Evolutionary conservation across 495 filamentous ascomycete genomes (phyloP).

Genomic region (Aspergillus conjunctus): DNA sequence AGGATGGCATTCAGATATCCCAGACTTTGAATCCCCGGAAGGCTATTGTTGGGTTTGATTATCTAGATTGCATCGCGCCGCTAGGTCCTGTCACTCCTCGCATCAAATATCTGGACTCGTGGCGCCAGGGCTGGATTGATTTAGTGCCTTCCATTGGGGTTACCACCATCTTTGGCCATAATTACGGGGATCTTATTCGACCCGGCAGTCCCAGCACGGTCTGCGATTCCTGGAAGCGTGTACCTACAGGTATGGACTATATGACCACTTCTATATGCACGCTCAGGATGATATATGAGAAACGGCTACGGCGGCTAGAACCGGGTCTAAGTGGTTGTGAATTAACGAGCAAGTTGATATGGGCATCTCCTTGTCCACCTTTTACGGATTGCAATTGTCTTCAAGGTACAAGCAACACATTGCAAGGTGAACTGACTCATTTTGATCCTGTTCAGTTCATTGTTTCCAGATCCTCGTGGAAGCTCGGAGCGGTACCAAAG

Average conservation of each 20-base stretch:
- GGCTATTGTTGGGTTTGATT: neutral
- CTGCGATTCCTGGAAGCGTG: neutral
- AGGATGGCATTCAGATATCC: neutral
- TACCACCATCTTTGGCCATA: neutral
- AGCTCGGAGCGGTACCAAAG: neutral
- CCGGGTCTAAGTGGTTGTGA: neutral
- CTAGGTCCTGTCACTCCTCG: neutral
- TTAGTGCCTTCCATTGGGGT: neutral
- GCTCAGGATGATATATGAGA: neutral
- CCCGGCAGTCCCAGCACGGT: neutral
- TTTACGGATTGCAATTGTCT: neutral
- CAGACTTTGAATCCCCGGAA: neutral
- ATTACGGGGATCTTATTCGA: neutral
- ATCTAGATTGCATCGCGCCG: neutral
- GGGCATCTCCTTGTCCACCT: neutral
- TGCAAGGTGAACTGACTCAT: no score
- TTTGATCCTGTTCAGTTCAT: neutral
- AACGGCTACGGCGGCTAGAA: neutral
- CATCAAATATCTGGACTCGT: neutral
- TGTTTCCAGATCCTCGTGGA: neutral
- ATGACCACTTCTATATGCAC: neutral
- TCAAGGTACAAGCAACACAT: neutral
- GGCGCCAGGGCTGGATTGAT: neutral
- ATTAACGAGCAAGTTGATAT: neutral
- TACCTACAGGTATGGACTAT: conserved; percentile 4